phyloP scores from a whole-genome alignment of 2,329 filamentous ascomycete genomes.

The Fusarium pseudonygamai region DNA sequence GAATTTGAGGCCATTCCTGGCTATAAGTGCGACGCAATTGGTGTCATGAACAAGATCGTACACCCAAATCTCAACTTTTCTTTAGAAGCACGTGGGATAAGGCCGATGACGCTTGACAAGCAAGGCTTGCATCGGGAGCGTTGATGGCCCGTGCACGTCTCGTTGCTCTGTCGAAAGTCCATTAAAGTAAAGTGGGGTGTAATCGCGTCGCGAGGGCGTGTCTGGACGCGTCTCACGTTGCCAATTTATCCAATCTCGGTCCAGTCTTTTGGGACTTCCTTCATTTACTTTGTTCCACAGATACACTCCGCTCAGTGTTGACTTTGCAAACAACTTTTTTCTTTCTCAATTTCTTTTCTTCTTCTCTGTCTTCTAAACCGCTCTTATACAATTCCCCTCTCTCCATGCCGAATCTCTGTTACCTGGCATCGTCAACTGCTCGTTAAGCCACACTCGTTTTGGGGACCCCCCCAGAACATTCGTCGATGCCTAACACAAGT shows the following conservation, averaged over 20 bases:
- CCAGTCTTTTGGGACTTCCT: constrained; percentile 36
- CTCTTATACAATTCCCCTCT: background rate
- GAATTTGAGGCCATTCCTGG: constrained; percentile 49
- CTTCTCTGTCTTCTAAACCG: background rate
- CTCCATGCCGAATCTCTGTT: constrained; percentile 28
- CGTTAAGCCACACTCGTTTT: constrained; percentile 34
- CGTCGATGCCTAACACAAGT: constrained; percentile 67
- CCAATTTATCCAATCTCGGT: constrained; percentile 41
- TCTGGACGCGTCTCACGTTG: constrained; percentile 45
- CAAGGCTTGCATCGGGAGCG: constrained; percentile 23
- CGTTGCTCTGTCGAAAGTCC: constrained; percentile 37
- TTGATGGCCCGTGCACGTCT: constrained; percentile 34
- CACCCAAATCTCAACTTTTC: constrained; percentile 21
- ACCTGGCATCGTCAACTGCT: constrained; percentile 21
- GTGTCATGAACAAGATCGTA: constrained; percentile 39
- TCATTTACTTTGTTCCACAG: constrained; percentile 37
- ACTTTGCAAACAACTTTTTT: constrained; percentile 26
- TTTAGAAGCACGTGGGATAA: constrained; percentile 36
- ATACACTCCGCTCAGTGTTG: constrained; percentile 36
- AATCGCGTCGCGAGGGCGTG: constrained; percentile 46
- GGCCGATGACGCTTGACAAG: constrained; percentile 42
- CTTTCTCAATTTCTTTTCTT: constrained; percentile 10
- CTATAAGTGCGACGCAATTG: constrained; percentile 44
- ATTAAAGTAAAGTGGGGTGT: constrained; percentile 46
- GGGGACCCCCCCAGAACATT: constrained; percentile 21